Evolutionary conservation across 805 yeast species (phyloP), one percentile per base, ranked within the genome.

Genomic region (Starmerella sp.): DNA sequence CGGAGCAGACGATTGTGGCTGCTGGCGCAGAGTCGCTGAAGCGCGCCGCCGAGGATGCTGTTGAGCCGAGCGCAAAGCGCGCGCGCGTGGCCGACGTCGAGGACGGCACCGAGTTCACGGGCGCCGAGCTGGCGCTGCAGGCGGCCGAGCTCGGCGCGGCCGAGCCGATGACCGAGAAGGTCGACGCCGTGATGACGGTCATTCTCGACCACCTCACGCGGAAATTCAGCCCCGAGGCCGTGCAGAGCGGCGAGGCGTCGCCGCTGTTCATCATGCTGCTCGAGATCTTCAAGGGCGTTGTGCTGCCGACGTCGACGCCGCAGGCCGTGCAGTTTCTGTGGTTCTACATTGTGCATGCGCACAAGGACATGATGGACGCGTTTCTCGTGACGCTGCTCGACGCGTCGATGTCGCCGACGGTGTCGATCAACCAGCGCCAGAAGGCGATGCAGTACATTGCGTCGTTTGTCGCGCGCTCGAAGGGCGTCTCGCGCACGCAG

Each of bases 361-460:
- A 86, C 63, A 80, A 83, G 5, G 95, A 86, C 64, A 74, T 91
- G 56, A 79, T 86, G 66, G 97, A 91, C 62, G 84, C 95, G 11
- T 91, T 80, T 66, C 70, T 91, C 62, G 95, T 86, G 2, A 74
- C 85, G 42, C 73, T 93, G 60, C 81, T 91, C 45, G 97, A 91
- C 65, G 78, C 84, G 41, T 87, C 95, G 3, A 83, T 93, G 67
- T 78, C 82, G 51, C 77, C 82, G 9, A 73, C 74, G 45, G 89
- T 85, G 66, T 77, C 81, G 30, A 71, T 81, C 38, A 91, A 86
- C 54, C 83, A 81, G 60, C 78, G 95, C 62, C 80, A 88, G 60
- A 90, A 90, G 72, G 85, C 96, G 3, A 78, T 90, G 77, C 97
- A 93, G 69, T 91, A 93, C 67, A 76, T 91, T 54, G 83, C 96